These are phyloP conservation scores for Boletus reticulatus DNA, from an alignment of 768 basidiomycete species.

Conservation along the genomic window DNA sequence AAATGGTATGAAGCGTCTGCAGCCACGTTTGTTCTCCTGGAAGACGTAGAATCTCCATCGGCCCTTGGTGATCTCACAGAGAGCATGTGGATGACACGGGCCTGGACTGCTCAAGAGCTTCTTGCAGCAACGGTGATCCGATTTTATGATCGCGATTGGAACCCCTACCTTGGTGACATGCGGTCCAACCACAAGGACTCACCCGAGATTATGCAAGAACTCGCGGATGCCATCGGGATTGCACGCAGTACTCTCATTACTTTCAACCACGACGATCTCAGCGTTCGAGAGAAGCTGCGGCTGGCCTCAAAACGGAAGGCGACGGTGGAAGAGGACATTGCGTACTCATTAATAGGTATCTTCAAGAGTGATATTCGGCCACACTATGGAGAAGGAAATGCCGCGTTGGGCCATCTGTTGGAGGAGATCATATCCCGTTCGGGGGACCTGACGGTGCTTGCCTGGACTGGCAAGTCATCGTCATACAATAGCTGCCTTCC, in stretches of 20 bases:
- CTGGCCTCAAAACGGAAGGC: slow-evolving; percentile 3
- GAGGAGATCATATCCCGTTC: slow-evolving; percentile 3
- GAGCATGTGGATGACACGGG: slow-evolving; percentile 11
- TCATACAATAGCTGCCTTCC: slow-evolving; percentile 11
- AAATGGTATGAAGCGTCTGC: slow-evolving; percentile 11
- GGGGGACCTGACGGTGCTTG: slow-evolving; percentile 1
- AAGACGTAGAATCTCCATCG: neutral
- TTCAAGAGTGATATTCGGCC: slow-evolving; percentile 4
- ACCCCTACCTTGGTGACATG: slow-evolving; percentile 7
- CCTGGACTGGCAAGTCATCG: slow-evolving; percentile 4
- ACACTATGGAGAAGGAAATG: slow-evolving; percentile 3
- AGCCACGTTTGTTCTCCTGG: slow-evolving; percentile 1
- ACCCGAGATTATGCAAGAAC: slow-evolving; percentile 7
- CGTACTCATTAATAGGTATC: neutral
- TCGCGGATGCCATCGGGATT: slow-evolving; percentile 4
- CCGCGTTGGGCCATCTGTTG: slow-evolving; percentile 2
- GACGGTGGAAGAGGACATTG: slow-evolving; percentile 2
- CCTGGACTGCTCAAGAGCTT: slow-evolving; percentile 18
- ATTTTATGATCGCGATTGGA: slow-evolving; percentile 9
- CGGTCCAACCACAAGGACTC: slow-evolving; percentile 8
- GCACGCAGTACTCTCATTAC: neutral
- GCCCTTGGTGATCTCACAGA: neutral
- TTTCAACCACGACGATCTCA: slow-evolving; percentile 3
- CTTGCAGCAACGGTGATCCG: slow-evolving; percentile 7
- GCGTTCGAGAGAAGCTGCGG: slow-evolving; percentile 5